phyloP scores from a whole-genome alignment of 768 basidiomycete genomes.

The Suillus subluteus region DNA sequence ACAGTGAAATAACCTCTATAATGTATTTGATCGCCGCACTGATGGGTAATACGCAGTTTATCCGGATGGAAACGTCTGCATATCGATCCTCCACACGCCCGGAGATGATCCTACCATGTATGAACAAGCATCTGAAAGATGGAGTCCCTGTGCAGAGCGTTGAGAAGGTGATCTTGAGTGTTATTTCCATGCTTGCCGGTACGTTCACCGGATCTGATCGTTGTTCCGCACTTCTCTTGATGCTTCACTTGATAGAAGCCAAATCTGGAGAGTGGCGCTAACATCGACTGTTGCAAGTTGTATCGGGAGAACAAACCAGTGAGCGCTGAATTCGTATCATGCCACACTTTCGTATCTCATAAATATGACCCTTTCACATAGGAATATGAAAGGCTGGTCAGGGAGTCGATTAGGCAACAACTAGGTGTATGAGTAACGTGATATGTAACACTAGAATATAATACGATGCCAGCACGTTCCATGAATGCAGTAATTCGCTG shows the following conservation, averaged over 20 bases:
- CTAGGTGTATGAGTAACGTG: slow-evolving; percentile 61
- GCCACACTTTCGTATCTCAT: neutral
- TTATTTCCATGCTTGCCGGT: slow-evolving; percentile 97
- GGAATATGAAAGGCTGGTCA: slow-evolving; percentile 90
- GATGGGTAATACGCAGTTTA: slow-evolving; percentile 65
- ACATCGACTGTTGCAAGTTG: slow-evolving; percentile 96
- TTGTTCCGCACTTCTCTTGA: slow-evolving; percentile 3
- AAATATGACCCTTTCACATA: slow-evolving; percentile 21
- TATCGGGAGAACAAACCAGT: slow-evolving; percentile 84
- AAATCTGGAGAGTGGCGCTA: slow-evolving; percentile 96
- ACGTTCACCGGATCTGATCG: slow-evolving; percentile 26
- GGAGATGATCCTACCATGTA: slow-evolving; percentile 93
- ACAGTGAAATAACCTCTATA: slow-evolving; percentile 65
- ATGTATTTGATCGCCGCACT: slow-evolving; percentile 12
- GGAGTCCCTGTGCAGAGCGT: slow-evolving; percentile 99
- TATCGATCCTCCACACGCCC: slow-evolving; percentile 95
- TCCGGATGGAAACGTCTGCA: slow-evolving; percentile 95
- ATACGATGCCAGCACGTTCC: slow-evolving; percentile 10
- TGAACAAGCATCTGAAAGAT: slow-evolving; percentile 93
- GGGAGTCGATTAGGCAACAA: slow-evolving; percentile 83
- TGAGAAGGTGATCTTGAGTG: slow-evolving; percentile 94
- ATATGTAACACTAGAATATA: slow-evolving; percentile 13
- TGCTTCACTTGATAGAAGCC: slow-evolving; percentile 62
- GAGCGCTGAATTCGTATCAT: slow-evolving; percentile 19
- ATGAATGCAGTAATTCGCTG: slow-evolving; percentile 11